Percentiles rank a stretch among this genome's conserved stretches.
Evolutionary conservation across 129 eudicot genomes (phyloP).

Genomic region (Cynara cardunculus): DNA sequence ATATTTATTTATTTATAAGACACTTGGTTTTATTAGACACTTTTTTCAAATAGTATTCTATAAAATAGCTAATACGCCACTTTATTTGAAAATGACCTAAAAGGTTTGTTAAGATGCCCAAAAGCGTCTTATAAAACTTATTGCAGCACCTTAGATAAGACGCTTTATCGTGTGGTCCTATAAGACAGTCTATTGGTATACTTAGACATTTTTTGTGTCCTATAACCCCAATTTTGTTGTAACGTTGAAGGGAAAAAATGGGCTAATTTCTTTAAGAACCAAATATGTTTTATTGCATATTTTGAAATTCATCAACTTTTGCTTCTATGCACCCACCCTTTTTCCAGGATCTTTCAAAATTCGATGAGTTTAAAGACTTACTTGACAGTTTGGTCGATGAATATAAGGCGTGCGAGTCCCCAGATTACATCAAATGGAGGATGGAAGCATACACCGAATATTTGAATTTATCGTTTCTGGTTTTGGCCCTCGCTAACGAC

Average conservation of each 20-base stretch:
- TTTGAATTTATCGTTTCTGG: not conserved
- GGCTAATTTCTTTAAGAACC: not conserved
- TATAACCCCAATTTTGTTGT: no score
- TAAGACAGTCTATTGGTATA: no score
- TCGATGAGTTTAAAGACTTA: constrained; percentile 78
- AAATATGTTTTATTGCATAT: not conserved
- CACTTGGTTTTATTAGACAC: no score
- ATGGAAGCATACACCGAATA: constrained; percentile 49
- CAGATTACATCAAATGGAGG: constrained; percentile 92
- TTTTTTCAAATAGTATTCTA: no score
- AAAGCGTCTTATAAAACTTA: no score
- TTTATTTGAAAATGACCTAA: no score
- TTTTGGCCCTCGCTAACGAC: not conserved
- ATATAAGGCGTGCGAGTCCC: constrained; percentile 88
- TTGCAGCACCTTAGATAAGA: no score
- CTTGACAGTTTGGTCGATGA: constrained; percentile 82
- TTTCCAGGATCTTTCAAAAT: constrained; percentile 81
- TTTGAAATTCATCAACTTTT: not conserved
- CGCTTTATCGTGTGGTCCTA: no score
- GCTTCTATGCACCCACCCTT: not conserved
- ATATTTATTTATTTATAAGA: no score
- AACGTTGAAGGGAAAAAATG: not conserved
- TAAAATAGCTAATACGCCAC: no score
- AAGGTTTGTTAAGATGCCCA: no score
- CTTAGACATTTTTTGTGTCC: no score